These are phyloP conservation scores for Crucihimalaya himalaica DNA, from an alignment of 345 rosid genomes.

Conservation along the genomic window DNA sequence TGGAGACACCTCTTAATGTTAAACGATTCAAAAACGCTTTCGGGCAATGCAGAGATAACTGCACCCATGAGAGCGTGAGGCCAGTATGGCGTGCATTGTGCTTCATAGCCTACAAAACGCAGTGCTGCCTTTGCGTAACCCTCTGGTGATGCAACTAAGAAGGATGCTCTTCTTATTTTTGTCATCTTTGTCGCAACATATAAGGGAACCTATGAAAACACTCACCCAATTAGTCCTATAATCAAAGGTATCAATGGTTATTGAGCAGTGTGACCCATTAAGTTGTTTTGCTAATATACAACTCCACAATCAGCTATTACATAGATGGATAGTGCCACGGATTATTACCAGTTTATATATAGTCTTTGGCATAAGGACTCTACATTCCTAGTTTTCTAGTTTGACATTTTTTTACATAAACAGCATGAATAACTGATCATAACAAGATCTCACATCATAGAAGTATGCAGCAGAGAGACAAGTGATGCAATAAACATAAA, in stretches of 20 bases:
- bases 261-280: neutral
- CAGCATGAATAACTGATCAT: neutral
- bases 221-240: slow-evolving; percentile 14
- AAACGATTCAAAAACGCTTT: slow-evolving; percentile 53
- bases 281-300: slow-evolving; percentile 20
- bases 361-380: neutral
- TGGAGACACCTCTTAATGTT: slow-evolving; percentile 51
- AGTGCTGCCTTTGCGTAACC: slow-evolving; percentile 67
- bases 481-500: slow-evolving; percentile 1
- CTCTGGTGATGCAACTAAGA: slow-evolving; percentile 70
- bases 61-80: slow-evolving; percentile 73
- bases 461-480: neutral
- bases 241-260: neutral
- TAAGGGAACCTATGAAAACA: slow-evolving; percentile 59
- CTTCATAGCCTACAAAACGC: slow-evolving; percentile 67
- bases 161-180: slow-evolving; percentile 67
- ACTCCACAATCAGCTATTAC: slow-evolving; percentile 3
- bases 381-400: slow-evolving; percentile 6
- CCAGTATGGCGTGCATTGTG: slow-evolving; percentile 83
- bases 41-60: slow-evolving; percentile 51
- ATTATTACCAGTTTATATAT: neutral
- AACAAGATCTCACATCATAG: slow-evolving; percentile 1
- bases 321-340: neutral
- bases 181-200: slow-evolving; percentile 92
- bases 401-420: neutral